A percentile compares a stretch with the other conserved stretches of the same genome.
Evolutionary conservation across 2,329 filamentous ascomycete species (phyloP).

Genomic region (Epichloe festucae): DNA sequence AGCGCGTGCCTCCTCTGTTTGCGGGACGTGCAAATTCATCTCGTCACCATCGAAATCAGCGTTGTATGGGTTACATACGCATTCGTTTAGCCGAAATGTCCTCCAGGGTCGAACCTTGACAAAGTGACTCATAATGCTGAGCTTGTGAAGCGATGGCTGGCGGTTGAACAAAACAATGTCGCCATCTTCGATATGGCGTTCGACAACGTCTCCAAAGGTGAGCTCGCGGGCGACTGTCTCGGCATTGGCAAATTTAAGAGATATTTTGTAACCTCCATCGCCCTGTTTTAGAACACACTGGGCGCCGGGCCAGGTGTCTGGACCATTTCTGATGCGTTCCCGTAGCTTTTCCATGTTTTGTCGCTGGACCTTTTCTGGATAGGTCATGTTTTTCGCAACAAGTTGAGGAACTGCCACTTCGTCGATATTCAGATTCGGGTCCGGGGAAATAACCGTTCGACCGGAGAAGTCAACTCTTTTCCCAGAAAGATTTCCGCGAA

Average conservation of each 20-base stretch:
- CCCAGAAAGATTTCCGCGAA: constrained; percentile 90
- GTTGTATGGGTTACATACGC: constrained; percentile 96
- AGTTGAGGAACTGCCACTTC: constrained; percentile 83
- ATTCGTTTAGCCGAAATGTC: constrained; percentile 94
- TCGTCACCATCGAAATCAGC: constrained; percentile 98
- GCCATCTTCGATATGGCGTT: constrained; percentile 87
- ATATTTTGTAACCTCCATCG: constrained; percentile 54
- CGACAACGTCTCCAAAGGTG: constrained; percentile 74
- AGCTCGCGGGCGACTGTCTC: constrained; percentile 61
- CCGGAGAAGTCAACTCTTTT: constrained; percentile 99
- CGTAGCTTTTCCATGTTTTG: constrained; percentile 78
- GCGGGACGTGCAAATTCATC: constrained; percentile 97
- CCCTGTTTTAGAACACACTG: constrained; percentile 67
- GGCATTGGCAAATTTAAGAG: constrained; percentile 59
- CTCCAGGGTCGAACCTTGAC: constrained; percentile 90
- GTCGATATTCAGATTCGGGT: constrained; percentile 86
- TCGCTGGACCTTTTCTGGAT: constrained; percentile 74
- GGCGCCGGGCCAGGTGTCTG: constrained; percentile 73
- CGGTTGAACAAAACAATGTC: constrained; percentile 97
- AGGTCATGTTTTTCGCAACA: constrained; percentile 94
- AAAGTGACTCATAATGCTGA: constrained; percentile 94
- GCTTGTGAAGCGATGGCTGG: constrained; percentile 92
- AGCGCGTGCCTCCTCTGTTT: constrained; percentile 90
- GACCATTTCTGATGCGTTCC: constrained; percentile 61
- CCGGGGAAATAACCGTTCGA: constrained; percentile 96